A percentile compares a stretch with the other conserved stretches of the same genome.
Conservation (phyloP, 2,329 filamentous ascomycete genomes). For the Aciculosporium take region DNA sequence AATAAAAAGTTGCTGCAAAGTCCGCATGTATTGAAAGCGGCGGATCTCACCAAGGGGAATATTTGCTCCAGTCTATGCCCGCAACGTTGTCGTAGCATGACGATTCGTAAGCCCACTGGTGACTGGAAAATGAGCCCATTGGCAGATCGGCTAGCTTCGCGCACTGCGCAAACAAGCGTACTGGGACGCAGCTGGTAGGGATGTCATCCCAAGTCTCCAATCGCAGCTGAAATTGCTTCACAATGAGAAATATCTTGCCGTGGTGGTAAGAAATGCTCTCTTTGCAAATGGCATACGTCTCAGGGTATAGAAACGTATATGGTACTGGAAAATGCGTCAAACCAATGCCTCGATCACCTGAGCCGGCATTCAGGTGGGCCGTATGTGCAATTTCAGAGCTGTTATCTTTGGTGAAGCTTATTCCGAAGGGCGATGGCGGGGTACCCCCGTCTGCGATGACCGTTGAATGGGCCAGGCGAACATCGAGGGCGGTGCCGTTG, state of each 20-base stretch:
- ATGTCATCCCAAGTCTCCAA: slow-evolving; percentile 9
- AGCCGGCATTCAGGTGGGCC: not conserved
- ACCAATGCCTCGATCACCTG: slow-evolving; percentile 17
- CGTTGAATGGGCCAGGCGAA: slow-evolving; percentile 9
- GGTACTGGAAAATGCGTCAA: slow-evolving; percentile 12
- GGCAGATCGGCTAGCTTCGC: slow-evolving; percentile 22
- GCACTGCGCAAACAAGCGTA: slow-evolving; percentile 31
- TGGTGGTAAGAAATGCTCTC: slow-evolving; percentile 27
- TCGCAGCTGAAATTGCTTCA: slow-evolving; percentile 22
- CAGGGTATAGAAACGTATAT: slow-evolving; percentile 18
- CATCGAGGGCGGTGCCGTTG: slow-evolving; percentile 29
- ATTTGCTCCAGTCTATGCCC: slow-evolving; percentile 14
- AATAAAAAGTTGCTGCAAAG: no score
- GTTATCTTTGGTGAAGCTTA: not conserved
- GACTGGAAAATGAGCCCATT: slow-evolving; percentile 21
- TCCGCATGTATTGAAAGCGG: no score
- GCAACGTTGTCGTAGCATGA: slow-evolving; percentile 27
- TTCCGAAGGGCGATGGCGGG: slow-evolving; percentile 11
- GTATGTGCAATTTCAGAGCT: slow-evolving; percentile 1
- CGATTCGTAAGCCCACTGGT: slow-evolving; percentile 23
- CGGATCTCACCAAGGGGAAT: slow-evolving; percentile 9
- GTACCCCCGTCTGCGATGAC: slow-evolving; percentile 2
- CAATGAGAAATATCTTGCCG: slow-evolving; percentile 19
- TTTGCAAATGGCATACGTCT: slow-evolving; percentile 28
- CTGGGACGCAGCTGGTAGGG: slow-evolving; percentile 25